These are phyloP conservation scores for Chaetomium olivaceum DNA, from an alignment of 2,329 filamentous ascomycete genomes.

Conservation along the genomic window DNA sequence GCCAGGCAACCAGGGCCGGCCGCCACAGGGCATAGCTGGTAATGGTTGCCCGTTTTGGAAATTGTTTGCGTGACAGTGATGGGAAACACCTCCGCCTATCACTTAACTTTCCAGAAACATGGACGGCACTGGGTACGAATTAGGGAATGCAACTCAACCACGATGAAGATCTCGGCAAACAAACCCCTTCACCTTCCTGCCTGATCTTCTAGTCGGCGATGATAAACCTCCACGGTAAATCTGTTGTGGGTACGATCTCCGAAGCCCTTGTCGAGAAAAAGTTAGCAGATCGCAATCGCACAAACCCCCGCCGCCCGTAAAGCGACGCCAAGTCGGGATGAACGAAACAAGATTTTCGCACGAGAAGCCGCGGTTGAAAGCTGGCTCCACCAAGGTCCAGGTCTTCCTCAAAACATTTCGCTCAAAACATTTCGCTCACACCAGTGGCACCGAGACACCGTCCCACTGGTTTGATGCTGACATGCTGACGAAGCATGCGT, in stretches of 20 bases:
- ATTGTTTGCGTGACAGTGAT: background rate
- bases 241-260: background rate
- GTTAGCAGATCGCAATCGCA: background rate
- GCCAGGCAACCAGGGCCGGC: no score
- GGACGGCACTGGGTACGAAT: background rate
- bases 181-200: background rate
- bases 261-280: background rate
- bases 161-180: background rate
- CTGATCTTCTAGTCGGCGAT: background rate
- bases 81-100: background rate
- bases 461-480: background rate
- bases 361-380: background rate
- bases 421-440: background rate
- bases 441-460: no score
- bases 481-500: background rate
- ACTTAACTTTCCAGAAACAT: background rate
- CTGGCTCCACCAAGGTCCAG: background rate
- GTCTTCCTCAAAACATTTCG: no score
- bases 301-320: background rate
- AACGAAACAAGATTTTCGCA: background rate
- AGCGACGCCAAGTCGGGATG: background rate
- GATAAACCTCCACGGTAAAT: no score
- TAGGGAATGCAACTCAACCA: background rate
- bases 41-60: conserved; percentile 1
- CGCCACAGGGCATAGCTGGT: conserved; percentile 7